These are phyloP conservation scores for Aureobasidium sp. DNA, from an alignment of 2,329 filamentous ascomycete species.

Conservation along the genomic window DNA sequence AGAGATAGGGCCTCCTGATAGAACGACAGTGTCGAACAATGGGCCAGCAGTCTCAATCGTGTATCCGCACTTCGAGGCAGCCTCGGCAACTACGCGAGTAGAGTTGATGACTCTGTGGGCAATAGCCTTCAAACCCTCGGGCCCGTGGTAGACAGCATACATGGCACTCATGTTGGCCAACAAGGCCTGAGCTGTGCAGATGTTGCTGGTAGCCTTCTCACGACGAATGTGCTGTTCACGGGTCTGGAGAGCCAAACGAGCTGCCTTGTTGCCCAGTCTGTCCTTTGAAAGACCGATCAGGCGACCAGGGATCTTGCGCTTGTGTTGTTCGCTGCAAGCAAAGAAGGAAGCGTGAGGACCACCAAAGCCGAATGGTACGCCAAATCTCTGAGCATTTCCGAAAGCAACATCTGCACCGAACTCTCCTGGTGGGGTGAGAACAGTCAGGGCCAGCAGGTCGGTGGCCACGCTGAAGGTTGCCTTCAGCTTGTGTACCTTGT, in stretches of 20 bases:
- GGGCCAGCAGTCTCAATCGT: slow-evolving; percentile 31
- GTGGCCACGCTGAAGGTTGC: slow-evolving; percentile 81
- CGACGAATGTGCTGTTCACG: slow-evolving; percentile 92
- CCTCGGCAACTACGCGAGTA: slow-evolving; percentile 39
- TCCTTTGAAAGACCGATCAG: slow-evolving; percentile 89
- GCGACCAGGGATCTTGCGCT: slow-evolving; percentile 87
- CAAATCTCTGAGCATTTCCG: slow-evolving; percentile 82
- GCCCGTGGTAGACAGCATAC: slow-evolving; percentile 91
- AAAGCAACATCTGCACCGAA: slow-evolving; percentile 95
- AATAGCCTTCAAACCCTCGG: slow-evolving; percentile 71
- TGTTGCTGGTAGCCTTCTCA: slow-evolving; percentile 96
- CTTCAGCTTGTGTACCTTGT: slow-evolving; percentile 66
- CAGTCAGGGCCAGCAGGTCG: slow-evolving; percentile 76
- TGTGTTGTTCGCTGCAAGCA: slow-evolving; percentile 80
- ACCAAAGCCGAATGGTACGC: slow-evolving; percentile 84
- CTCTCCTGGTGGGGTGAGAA: slow-evolving; percentile 82
- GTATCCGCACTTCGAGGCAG: slow-evolving; percentile 50
- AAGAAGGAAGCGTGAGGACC: slow-evolving; percentile 98
- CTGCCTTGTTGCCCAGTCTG: slow-evolving; percentile 68
- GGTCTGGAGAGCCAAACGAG: slow-evolving; percentile 80
- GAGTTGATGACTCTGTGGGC: slow-evolving; percentile 67
- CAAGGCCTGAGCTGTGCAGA: slow-evolving; percentile 89
- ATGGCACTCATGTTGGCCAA: slow-evolving; percentile 93
- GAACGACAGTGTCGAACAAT: slow-evolving; percentile 72
- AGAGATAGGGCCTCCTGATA: slow-evolving; percentile 40